Evolutionary conservation across 2,329 filamentous ascomycete genomes (phyloP), one percentile per base, ranked within the genome.

Genomic region (Sarocladium brachiariae): DNA sequence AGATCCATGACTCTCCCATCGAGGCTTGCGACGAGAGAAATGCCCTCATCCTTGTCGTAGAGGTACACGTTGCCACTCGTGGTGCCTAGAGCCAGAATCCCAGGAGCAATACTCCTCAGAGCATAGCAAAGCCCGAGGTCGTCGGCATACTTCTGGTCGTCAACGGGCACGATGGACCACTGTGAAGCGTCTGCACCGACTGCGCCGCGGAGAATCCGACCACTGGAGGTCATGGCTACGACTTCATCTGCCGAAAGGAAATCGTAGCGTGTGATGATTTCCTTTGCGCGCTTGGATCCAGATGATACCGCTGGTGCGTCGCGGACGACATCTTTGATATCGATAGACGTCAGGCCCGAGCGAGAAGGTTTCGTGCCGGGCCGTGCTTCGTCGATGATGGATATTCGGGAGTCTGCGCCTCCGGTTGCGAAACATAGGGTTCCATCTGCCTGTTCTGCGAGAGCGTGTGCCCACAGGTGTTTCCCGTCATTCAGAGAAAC

Each of bases 401-500:
- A 72, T 35, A 85, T 75, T 55, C 76, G 81, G 14, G 90, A 86
- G 66, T 99, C 93, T 10, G 88, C 86, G n/a, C 89, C 93, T 11
- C 93, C 93, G 2, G 87, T 90, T 3, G 80, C 83, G 18, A 89
- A 65, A 13, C 23, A 18, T 1, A 75, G 54, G 0, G 72, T 64
- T 13, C 64, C 57, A 1, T 62, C 58, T 2, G 61, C 57, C 53
- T 56, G 53, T 24, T 51, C 51, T 2, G 65, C 57, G 7, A 76
- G 53, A 11, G 79, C 80, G 33, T 83, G 75, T 0, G 90, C 84
- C 91, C 92, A 97, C 6, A 97, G 83, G 62, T 96, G 90, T 66
- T 96, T 99, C 6, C 93, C 93, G 30, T 73, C 76, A 62, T 97
- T 91, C 53, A 82, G 78, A 2, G 78, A 73, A 47, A 81, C 77